Conservation (phyloP, 2,329 filamentous ascomycete genomes). For the Sporothrix protearum region DNA sequence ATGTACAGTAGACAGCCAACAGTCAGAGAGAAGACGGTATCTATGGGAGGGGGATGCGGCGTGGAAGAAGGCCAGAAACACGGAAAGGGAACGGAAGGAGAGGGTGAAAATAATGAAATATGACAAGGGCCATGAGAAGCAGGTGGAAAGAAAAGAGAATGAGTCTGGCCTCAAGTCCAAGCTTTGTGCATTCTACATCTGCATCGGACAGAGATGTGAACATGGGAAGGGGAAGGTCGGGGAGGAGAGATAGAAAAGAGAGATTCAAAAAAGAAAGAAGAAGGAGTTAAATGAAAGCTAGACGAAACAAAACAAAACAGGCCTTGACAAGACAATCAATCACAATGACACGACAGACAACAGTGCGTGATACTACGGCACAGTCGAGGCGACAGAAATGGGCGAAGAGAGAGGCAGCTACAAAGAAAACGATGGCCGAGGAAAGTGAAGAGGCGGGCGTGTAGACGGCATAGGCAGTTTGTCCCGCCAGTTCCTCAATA, state of each 20-base stretch:
- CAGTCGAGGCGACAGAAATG: neutral
- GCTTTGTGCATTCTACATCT: neutral
- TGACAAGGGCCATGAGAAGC: neutral
- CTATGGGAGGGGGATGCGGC: neutral
- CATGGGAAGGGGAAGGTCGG: neutral
- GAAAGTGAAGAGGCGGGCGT: neutral
- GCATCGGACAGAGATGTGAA: constrained; percentile 12
- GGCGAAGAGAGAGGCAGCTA: neutral
- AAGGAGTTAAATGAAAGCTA: neutral
- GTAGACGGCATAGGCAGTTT: neutral
- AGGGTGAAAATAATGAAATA: neutral
- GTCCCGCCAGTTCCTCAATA: neutral
- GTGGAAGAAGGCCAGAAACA: neutral
- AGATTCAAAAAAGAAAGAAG: neutral
- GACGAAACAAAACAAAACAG: neutral
- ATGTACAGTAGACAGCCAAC: neutral
- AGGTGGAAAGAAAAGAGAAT: neutral
- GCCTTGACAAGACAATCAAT: neutral
- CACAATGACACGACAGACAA: neutral
- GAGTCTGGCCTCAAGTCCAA: neutral
- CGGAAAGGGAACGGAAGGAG: neutral
- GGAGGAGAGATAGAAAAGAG: neutral
- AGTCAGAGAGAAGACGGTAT: neutral
- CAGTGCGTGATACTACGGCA: neutral
- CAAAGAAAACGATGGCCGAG: neutral